These are phyloP conservation scores for Vigna hirtella DNA, from an alignment of 306 rosid genomes.

Conservation along the genomic window DNA sequence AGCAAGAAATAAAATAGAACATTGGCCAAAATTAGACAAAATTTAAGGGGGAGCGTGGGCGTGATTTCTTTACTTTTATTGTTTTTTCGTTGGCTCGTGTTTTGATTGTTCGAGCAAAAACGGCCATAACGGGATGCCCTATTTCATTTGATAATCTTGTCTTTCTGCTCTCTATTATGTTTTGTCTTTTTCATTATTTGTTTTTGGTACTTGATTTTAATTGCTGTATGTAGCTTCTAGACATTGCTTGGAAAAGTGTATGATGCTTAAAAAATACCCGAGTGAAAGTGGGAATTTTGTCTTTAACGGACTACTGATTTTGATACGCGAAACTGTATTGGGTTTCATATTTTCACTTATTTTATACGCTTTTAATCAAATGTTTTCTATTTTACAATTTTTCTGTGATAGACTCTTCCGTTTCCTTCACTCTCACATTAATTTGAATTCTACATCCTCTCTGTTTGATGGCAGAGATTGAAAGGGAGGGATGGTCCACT, in stretches of 20 bases:
- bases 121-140: background rate
- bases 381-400: background rate
- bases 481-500: constrained; percentile 57
- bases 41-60: no score
- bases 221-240: background rate
- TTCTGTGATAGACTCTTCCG: background rate
- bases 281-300: constrained; percentile 1
- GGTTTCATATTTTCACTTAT: constrained; percentile 21
- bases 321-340: constrained; percentile 3
- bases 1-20: no score
- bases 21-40: no score
- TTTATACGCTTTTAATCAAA: background rate
- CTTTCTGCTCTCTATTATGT: background rate
- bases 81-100: background rate
- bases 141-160: background rate
- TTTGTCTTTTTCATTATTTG: background rate
- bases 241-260: constrained; percentile 21
- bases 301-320: background rate
- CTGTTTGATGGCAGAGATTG: constrained; percentile 63
- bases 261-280: background rate
- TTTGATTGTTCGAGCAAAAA: background rate
- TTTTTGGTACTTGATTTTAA: background rate
- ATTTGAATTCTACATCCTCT: constrained; percentile 2
- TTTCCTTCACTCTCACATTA: constrained; percentile 17
- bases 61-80: no score